These are phyloP conservation scores for Xylaria sp. DNA, from an alignment of 2,329 filamentous ascomycete genomes.

Conservation along the genomic window DNA sequence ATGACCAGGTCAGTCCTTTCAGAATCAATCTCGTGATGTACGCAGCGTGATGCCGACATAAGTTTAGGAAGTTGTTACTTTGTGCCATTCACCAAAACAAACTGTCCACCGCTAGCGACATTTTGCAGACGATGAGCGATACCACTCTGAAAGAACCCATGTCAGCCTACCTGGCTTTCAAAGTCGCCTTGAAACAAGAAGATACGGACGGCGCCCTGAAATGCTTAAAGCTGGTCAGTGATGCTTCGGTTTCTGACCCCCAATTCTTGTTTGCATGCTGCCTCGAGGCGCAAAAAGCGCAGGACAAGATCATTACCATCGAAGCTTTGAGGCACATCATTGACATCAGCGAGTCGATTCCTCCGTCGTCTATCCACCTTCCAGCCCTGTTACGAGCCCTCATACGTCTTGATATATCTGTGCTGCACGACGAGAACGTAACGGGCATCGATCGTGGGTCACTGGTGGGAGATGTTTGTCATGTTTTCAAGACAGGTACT, in stretches of 20 bases:
- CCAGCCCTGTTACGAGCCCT: conserved; percentile 60
- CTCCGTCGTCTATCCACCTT: conserved; percentile 49
- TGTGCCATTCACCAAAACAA: conserved; percentile 60
- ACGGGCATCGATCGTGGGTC: conserved; percentile 15
- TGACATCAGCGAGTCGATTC: conserved; percentile 46
- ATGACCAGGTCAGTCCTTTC: conserved; percentile 52
- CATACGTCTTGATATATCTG: conserved; percentile 45
- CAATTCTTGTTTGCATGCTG: conserved; percentile 75
- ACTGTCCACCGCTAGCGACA: conserved; percentile 46
- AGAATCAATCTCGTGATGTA: not conserved
- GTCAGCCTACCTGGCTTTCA: conserved; percentile 72
- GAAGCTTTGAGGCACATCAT: conserved; percentile 56
- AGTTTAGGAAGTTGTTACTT: conserved; percentile 62
- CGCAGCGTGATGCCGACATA: conserved; percentile 10
- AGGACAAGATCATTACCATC: conserved; percentile 56
- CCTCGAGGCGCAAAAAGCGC: conserved; percentile 64
- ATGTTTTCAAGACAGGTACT: conserved; percentile 42
- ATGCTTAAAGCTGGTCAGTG: conserved; percentile 58
- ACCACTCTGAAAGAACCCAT: conserved; percentile 54
- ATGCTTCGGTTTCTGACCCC: conserved; percentile 46
- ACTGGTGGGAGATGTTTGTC: conserved; percentile 48
- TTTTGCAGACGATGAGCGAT: conserved; percentile 56
- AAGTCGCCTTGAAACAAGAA: conserved; percentile 56
- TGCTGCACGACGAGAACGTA: conserved; percentile 34
- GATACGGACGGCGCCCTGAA: conserved; percentile 55